phyloP scores from a whole-genome alignment of 2,329 filamentous ascomycete genomes.

The Penicillium sp. region DNA sequence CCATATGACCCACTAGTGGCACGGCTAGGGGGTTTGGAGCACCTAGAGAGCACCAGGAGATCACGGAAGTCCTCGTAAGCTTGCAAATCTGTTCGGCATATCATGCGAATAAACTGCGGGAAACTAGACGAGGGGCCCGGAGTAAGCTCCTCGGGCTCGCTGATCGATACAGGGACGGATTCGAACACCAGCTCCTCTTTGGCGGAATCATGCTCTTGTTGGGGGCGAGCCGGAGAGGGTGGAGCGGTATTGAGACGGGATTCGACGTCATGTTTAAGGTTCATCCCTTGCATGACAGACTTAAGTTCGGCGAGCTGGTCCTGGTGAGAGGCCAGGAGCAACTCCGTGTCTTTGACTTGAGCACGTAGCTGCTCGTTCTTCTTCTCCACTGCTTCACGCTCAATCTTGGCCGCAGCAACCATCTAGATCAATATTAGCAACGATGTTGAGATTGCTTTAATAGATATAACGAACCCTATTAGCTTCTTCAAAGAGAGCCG shows the following conservation, averaged over 20 bases:
- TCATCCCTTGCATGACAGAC: conserved; percentile 83
- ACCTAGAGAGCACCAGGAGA: conserved; percentile 66
- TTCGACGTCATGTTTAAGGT: conserved; percentile 66
- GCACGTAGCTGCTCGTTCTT: conserved; percentile 83
- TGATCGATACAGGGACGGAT: conserved; percentile 50
- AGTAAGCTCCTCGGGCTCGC: conserved; percentile 50
- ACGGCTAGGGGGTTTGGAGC: conserved; percentile 60
- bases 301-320: conserved; percentile 92
- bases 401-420: conserved; percentile 83
- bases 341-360: conserved; percentile 82
- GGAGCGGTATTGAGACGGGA: conserved; percentile 67
- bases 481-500: conserved; percentile 94
- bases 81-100: conserved; percentile 75
- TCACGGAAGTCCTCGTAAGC: conserved; percentile 82
- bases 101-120: conserved; percentile 74
- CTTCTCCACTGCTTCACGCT: conserved; percentile 74
- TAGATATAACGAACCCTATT: conserved; percentile 62
- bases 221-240: conserved; percentile 68
- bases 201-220: conserved; percentile 53
- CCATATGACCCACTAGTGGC: conserved; percentile 68
- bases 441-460: background rate
- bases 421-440: conserved; percentile 53
- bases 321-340: conserved; percentile 80
- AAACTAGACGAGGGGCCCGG: conserved; percentile 68
- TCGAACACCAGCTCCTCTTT: conserved; percentile 59